phyloP scores from a whole-genome alignment of 805 yeast genomes.

The Allodekkera sacchari region DNA sequence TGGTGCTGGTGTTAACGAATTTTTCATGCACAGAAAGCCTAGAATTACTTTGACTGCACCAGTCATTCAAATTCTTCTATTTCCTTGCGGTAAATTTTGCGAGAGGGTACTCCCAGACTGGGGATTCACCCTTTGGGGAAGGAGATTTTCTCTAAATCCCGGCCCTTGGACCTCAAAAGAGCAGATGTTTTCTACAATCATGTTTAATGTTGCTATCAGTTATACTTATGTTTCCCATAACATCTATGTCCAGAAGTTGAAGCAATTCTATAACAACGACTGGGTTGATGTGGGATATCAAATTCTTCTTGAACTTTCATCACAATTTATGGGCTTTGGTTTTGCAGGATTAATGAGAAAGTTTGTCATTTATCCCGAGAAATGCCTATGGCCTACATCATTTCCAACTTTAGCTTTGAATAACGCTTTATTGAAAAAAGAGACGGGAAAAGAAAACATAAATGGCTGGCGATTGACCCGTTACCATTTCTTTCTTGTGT shows the following conservation, averaged over 20 bases:
- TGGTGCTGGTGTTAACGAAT: slow-evolving; percentile 48
- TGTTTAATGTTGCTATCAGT: slow-evolving; percentile 28
- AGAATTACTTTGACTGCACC: slow-evolving; percentile 32
- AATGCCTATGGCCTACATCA: slow-evolving; percentile 66
- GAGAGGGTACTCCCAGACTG: slow-evolving; percentile 16
- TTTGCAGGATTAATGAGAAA: slow-evolving; percentile 56
- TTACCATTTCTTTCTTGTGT: slow-evolving; percentile 37
- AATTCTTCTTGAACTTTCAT: slow-evolving; percentile 41
- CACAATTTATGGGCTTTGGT: slow-evolving; percentile 62
- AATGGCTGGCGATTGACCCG: slow-evolving; percentile 56
- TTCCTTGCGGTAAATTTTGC: slow-evolving; percentile 34
- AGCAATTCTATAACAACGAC: slow-evolving; percentile 18
- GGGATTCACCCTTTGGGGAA: slow-evolving; percentile 31
- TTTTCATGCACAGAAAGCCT: slow-evolving; percentile 46
- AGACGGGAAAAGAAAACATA: slow-evolving; percentile 31
- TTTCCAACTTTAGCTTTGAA: slow-evolving; percentile 53
- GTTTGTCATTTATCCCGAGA: slow-evolving; percentile 52
- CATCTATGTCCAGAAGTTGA: slow-evolving; percentile 24
- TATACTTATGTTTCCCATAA: slow-evolving; percentile 28
- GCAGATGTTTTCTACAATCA: slow-evolving; percentile 52
- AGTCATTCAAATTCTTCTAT: slow-evolving; percentile 38
- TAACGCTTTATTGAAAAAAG: slow-evolving; percentile 41
- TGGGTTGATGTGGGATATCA: slow-evolving; percentile 36
- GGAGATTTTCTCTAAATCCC: slow-evolving; percentile 38
- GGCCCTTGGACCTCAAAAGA: slow-evolving; percentile 61